These are phyloP conservation scores for Schwanniomyces occidentalis DNA, from an alignment of 805 yeast genomes.

Conservation along the genomic window DNA sequence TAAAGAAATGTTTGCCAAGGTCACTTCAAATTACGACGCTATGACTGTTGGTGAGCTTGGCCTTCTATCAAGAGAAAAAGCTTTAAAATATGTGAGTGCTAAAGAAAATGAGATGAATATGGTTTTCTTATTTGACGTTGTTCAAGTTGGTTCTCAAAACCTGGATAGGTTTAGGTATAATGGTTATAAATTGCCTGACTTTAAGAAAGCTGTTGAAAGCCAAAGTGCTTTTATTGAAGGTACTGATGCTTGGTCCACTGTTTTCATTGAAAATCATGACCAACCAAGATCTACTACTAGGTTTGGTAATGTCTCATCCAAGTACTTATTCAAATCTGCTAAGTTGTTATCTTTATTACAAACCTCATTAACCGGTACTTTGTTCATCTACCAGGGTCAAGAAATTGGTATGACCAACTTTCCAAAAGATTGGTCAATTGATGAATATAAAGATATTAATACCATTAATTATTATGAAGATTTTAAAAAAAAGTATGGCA, in stretches of 20 bases:
- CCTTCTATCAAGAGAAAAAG: slow-evolving; percentile 39
- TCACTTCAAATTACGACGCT: slow-evolving; percentile 46
- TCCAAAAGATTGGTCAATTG: slow-evolving; percentile 45
- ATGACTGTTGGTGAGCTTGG: slow-evolving; percentile 63
- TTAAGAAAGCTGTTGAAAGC: slow-evolving; percentile 39
- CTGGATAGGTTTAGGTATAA: slow-evolving; percentile 34
- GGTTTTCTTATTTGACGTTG: slow-evolving; percentile 36
- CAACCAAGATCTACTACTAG: slow-evolving; percentile 55
- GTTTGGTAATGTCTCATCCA: slow-evolving; percentile 45
- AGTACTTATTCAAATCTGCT: slow-evolving; percentile 40
- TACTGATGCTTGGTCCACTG: slow-evolving; percentile 59
- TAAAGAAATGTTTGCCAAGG: slow-evolving; percentile 47
- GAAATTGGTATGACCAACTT: slow-evolving; percentile 58
- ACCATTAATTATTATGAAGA: slow-evolving; percentile 42
- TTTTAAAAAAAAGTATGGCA: slow-evolving; percentile 25
- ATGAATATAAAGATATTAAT: slow-evolving; percentile 53
- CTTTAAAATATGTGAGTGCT: slow-evolving; percentile 44
- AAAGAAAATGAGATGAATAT: slow-evolving; percentile 36
- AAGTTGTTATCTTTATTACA: slow-evolving; percentile 50
- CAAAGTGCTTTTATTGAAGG: slow-evolving; percentile 42
- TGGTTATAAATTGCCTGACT: slow-evolving; percentile 36
- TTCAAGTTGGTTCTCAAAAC: slow-evolving; percentile 38
- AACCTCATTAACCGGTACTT: slow-evolving; percentile 51
- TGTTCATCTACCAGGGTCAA: slow-evolving; percentile 61
- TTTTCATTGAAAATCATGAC: slow-evolving; percentile 59